phyloP scores from a whole-genome alignment of 2,329 filamentous ascomycete species.

The Cladorrhinum sp. region DNA sequence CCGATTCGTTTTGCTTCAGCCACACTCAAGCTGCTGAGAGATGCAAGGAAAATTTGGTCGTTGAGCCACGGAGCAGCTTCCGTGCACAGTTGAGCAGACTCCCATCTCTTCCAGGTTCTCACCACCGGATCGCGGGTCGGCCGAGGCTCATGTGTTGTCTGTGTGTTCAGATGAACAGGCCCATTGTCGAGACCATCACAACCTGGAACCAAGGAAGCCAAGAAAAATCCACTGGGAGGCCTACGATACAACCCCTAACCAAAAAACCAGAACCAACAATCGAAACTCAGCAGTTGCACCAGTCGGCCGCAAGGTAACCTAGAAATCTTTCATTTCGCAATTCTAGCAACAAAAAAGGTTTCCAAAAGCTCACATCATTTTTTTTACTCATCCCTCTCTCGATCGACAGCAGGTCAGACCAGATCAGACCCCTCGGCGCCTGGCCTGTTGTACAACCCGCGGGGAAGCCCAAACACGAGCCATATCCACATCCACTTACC shows the following conservation, averaged over 20 bases:
- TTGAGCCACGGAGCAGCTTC: neutral
- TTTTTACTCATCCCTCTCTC: neutral
- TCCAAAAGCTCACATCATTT: neutral
- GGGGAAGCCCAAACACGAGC: constrained; percentile 1
- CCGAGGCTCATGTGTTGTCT: neutral
- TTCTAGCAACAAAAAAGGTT: too few species aligned
- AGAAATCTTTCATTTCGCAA: too few species aligned
- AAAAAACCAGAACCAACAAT: neutral
- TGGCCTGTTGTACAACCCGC: too few species aligned
- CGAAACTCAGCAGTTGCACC: neutral
- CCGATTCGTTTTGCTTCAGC: neutral
- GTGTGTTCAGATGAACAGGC: neutral
- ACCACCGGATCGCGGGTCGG: neutral
- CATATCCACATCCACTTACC: neutral
- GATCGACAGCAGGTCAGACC: neutral
- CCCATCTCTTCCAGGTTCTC: neutral
- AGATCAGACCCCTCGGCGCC: neutral
- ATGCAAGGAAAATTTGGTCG: neutral
- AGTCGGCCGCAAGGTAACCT: neutral
- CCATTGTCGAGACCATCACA: neutral
- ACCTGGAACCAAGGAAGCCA: too few species aligned
- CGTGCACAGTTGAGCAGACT: neutral
- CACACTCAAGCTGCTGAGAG: neutral
- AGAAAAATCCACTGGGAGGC: neutral
- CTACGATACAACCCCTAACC: neutral